Evolutionary conservation across 2,329 filamentous ascomycete species (phyloP).

Genomic region (Aspergillus floridensis): DNA sequence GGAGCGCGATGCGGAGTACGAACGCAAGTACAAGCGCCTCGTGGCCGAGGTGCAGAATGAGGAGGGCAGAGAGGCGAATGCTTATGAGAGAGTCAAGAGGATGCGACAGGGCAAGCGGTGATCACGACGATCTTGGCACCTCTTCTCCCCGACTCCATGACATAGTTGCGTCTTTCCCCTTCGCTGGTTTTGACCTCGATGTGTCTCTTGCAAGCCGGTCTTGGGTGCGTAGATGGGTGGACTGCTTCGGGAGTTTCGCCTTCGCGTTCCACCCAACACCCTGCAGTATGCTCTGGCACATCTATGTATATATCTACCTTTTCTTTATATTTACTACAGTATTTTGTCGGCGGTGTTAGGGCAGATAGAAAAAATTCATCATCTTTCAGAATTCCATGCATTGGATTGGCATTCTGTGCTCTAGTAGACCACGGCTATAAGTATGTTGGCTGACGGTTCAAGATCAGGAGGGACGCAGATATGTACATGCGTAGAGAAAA

Average conservation of each 20-base stretch:
- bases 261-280: not conserved
- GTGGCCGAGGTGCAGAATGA: constrained; percentile 94
- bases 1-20: constrained; percentile 87
- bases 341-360: not conserved
- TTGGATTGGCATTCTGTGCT: no score
- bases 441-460: no score
- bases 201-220: constrained; percentile 5
- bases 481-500: not conserved
- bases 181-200: not conserved
- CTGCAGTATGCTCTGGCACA: not conserved
- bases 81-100: constrained; percentile 82
- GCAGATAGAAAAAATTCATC: not conserved
- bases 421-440: no score
- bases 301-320: not conserved
- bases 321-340: not conserved
- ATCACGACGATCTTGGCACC: not conserved
- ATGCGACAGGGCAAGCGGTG: constrained; percentile 64
- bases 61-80: constrained; percentile 81
- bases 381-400: not conserved
- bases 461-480: not conserved
- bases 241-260: not conserved
- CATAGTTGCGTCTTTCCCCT: not conserved
- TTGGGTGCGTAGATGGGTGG: not conserved
- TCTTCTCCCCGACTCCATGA: no score
- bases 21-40: constrained; percentile 90